Base-by-base conservation (phyloP, 345 rosid species). In the Garcia nutans region DNA sequence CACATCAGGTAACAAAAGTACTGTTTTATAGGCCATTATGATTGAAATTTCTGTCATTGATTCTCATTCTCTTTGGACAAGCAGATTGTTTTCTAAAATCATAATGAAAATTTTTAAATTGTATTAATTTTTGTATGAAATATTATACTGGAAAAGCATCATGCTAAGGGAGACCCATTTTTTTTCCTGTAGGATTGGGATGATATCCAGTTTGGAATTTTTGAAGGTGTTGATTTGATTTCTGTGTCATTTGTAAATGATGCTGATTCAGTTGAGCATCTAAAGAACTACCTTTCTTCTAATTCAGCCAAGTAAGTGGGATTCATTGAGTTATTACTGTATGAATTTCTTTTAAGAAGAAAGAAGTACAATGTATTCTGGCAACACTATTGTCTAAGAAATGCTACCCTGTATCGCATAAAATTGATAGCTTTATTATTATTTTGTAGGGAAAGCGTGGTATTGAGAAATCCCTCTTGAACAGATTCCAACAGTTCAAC, bases 401-500 rank as follows among this genome's bases (percentile, higher is more conserved):
- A 54, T n/a, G n/a, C n/a, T 17, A 54, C n/a, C 4, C 58, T 17
- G 20, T 1, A 54, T n/a, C n/a, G 19, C 58, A 1, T 54, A 5
- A n/a, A 54, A 19, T 6, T 54, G 0, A 22, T 6, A 54, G 58
- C 58, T 54, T 52, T 44, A 6, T 44, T 28, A 28, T 28, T 37
- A 37, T 54, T 54, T 54, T 6, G 22, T 0, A 6, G 41, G 63
- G 23, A 45, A 52, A 23, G 17, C n/a, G 31, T 20, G 61, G 28
- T 7, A n/a, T 54, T 88, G 17, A n/a, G 91, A 91, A 68, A 84
- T 89, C 67, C 90, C 91, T 47, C 87, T 89, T 19, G 96, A 91
- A 78, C 89, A 86, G 82, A 88, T 89, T 78, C 96, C 96, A 54
- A 77, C 88, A 5, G 90, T 88, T 58, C 96, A 89, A 79, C 85